Percentiles rank a stretch among this genome's conserved stretches.
Evolutionary conservation across 306 rosid genomes (phyloP).

Genomic region (Acmispon strigosus): DNA sequence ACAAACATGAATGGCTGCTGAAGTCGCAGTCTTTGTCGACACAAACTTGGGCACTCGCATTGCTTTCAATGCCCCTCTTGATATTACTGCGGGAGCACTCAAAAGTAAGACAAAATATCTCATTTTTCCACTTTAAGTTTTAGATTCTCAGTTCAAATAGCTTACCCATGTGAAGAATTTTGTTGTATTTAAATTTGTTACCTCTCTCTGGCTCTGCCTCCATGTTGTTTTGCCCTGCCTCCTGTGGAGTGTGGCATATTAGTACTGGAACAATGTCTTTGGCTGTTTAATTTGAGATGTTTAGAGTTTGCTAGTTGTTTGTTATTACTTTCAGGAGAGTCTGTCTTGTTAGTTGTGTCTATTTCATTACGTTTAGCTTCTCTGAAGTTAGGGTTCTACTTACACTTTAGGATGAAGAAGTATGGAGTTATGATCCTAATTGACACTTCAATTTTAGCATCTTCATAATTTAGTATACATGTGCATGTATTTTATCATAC

Average conservation of each 20-base stretch:
- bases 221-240: neutral
- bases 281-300: neutral
- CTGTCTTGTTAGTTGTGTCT: neutral
- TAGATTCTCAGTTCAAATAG: neutral
- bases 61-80: slow-evolving; percentile 44
- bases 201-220: neutral
- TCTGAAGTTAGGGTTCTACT: too few species aligned
- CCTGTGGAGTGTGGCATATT: neutral
- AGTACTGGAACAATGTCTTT: neutral
- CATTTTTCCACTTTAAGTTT: neutral
- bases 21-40: slow-evolving; percentile 55
- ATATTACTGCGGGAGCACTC: slow-evolving; percentile 47
- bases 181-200: neutral
- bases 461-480: too few species aligned
- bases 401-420: too few species aligned
- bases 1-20: slow-evolving; percentile 5
- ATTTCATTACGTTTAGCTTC: too few species aligned
- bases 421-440: too few species aligned
- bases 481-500: too few species aligned
- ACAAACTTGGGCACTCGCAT: slow-evolving; percentile 70
- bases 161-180: neutral
- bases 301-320: neutral
- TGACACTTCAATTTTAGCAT: too few species aligned
- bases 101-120: slow-evolving; percentile 35
- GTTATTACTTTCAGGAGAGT: neutral